Conservation (phyloP, 73 alveolate species). For the Uronychia binucleata region DNA sequence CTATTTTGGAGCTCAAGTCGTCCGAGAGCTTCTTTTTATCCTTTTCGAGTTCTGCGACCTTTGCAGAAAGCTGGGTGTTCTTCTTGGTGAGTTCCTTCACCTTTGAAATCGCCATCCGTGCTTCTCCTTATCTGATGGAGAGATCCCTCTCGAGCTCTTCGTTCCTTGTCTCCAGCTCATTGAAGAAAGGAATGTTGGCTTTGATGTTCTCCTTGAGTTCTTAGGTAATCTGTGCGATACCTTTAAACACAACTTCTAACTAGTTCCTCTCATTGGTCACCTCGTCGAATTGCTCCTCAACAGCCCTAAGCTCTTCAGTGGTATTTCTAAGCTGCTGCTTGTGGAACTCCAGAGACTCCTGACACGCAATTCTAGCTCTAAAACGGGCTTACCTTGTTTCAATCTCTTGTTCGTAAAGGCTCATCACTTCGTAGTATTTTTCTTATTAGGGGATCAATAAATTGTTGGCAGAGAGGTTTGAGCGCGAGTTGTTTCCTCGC, state of each 20-base stretch:
- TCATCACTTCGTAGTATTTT: not conserved
- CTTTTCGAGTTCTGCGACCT: not conserved
- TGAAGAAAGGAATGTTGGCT: not conserved
- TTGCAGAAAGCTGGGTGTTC: not conserved
- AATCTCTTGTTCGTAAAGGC: not conserved
- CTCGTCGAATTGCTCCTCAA: not conserved
- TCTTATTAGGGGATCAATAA: not conserved
- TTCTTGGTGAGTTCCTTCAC: not conserved
- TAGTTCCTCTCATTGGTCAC: not conserved
- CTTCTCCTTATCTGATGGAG: not conserved
- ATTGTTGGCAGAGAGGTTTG: not conserved
- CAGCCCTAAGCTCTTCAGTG: not conserved
- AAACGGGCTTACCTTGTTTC: not conserved
- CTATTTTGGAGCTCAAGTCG: not conserved
- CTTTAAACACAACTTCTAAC: not conserved
- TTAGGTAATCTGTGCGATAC: not conserved
- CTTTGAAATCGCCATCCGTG: not conserved
- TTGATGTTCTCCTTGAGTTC: not conserved
- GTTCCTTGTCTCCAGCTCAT: not conserved
- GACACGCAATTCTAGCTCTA: not conserved
- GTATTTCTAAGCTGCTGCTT: not conserved
- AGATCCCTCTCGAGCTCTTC: not conserved
- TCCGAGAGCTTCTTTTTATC: not conserved
- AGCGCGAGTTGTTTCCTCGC: not conserved
- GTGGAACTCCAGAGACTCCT: not conserved